Percentiles rank a stretch among this genome's conserved stretches.
Conservation (phyloP, 495 filamentous ascomycete species). For the Neurospora sp. region DNA sequence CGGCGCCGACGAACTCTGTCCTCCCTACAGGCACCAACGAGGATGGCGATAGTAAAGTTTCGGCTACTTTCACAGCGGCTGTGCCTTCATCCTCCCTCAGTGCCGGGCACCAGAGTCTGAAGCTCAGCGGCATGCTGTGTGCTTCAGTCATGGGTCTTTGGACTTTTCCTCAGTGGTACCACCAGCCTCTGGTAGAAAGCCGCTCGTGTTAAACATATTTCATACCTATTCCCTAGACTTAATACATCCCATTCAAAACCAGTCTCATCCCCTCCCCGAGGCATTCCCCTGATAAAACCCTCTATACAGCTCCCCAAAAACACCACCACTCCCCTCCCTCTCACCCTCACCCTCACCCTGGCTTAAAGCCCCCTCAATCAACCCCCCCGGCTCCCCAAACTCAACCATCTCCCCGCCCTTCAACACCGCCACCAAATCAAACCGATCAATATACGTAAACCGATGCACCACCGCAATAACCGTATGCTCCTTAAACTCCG, state of each 20-base stretch:
- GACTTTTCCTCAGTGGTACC: background rate
- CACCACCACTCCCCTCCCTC: background rate
- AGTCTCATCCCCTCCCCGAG: background rate
- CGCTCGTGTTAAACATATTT: background rate
- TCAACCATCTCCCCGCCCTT: constrained; percentile 27
- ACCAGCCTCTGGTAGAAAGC: background rate
- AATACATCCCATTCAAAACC: background rate
- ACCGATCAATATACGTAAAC: constrained; percentile 30
- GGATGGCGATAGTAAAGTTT: background rate
- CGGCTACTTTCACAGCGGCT: background rate
- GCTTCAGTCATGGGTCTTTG: background rate
- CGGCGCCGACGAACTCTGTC: background rate
- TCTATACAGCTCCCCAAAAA: background rate
- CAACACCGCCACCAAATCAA: constrained; percentile 32
- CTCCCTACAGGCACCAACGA: background rate
- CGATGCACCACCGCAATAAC: constrained; percentile 35
- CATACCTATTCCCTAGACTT: background rate
- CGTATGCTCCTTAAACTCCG: constrained; percentile 31
- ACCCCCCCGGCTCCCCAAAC: constrained; percentile 20
- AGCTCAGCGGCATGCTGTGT: background rate
- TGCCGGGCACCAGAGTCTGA: background rate
- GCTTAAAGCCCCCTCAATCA: background rate
- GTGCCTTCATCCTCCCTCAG: background rate
- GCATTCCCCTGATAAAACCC: background rate
- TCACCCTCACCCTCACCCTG: background rate